Evolutionary conservation across 768 basidiomycete species (phyloP).

Genomic region (Lactarius evosmus): DNA sequence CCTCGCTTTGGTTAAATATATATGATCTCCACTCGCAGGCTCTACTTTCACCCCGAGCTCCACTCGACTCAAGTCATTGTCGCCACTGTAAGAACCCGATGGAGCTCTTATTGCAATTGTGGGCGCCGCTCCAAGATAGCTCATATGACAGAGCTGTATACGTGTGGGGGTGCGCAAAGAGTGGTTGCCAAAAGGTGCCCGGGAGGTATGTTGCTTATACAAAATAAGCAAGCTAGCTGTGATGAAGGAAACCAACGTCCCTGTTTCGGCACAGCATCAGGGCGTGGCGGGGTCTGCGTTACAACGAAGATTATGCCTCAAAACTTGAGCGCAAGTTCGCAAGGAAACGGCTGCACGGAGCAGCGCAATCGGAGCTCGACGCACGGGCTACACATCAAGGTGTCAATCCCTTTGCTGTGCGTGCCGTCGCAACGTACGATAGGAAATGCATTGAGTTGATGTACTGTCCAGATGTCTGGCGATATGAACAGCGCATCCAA

Average conservation of each 20-base stretch:
- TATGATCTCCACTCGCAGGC: slow-evolving; percentile 47
- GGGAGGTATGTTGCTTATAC: slow-evolving; percentile 59
- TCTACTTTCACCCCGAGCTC: slow-evolving; percentile 62
- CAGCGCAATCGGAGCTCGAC: slow-evolving; percentile 35
- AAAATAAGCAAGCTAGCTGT: background rate
- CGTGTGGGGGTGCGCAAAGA: slow-evolving; percentile 75
- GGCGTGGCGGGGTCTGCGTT: slow-evolving; percentile 74
- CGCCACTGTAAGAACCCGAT: slow-evolving; percentile 66
- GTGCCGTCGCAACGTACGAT: slow-evolving; percentile 27
- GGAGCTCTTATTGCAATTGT: slow-evolving; percentile 83
- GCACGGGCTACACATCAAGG: slow-evolving; percentile 36
- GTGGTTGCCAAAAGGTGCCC: slow-evolving; percentile 67
- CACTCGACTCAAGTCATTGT: slow-evolving; percentile 64
- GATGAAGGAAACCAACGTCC: background rate
- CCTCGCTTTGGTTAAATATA: slow-evolving; percentile 41
- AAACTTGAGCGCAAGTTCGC: slow-evolving; percentile 61
- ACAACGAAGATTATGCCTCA: slow-evolving; percentile 70
- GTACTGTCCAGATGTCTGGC: slow-evolving; percentile 16
- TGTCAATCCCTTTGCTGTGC: slow-evolving; percentile 69
- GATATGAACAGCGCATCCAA: slow-evolving; percentile 32
- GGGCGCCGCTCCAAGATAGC: slow-evolving; percentile 86
- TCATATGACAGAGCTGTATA: slow-evolving; percentile 83
- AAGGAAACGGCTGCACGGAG: slow-evolving; percentile 38
- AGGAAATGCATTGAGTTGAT: background rate
- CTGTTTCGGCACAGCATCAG: slow-evolving; percentile 54